Percentiles rank a stretch among this genome's conserved stretches.
Evolutionary conservation across 163 green algal species (phyloP).

Genomic region (Scenedesmus sp.): DNA sequence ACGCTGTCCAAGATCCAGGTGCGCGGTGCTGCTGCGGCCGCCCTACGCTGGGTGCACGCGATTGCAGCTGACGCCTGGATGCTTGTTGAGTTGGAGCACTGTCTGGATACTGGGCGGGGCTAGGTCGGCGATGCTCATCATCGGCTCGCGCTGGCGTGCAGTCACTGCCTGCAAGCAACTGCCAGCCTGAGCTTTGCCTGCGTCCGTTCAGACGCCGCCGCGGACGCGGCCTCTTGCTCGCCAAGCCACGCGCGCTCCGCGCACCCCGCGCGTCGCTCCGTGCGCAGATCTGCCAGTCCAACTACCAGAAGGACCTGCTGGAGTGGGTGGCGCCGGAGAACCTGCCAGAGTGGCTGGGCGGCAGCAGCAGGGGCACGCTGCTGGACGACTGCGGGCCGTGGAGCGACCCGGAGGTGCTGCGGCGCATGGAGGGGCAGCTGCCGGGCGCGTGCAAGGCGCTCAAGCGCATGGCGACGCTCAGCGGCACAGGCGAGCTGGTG

Average conservation of each 20-base stretch:
- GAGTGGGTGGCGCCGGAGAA: constrained; percentile 85
- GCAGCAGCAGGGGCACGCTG: constrained; percentile 83
- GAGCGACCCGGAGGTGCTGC: constrained; percentile 74
- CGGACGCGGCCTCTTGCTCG: not conserved
- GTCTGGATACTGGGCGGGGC: not conserved
- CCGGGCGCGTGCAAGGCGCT: constrained; percentile 39
- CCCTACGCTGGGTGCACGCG: not conserved
- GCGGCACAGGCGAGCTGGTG: not conserved
- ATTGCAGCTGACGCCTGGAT: not conserved
- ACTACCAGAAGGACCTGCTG: constrained; percentile 85
- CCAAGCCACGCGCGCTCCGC: not conserved
- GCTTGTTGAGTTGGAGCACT: not conserved
- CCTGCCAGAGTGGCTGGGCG: constrained; percentile 92
- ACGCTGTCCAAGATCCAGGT: constrained; percentile 94
- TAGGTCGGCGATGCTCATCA: too few species aligned
- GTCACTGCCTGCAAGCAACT: not conserved
- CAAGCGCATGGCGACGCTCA: constrained; percentile 50
- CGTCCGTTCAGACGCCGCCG: not conserved
- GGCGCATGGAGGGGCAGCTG: constrained; percentile 45
- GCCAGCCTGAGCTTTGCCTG: not conserved
- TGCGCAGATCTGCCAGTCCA: constrained; percentile 79
- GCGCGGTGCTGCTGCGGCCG: not conserved
- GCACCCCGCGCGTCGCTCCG: not conserved
- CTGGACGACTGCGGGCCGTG: constrained; percentile 93
- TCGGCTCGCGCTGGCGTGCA: not conserved